These are phyloP conservation scores for Spathaspora boniae DNA, from an alignment of 805 yeast genomes.

Conservation along the genomic window DNA sequence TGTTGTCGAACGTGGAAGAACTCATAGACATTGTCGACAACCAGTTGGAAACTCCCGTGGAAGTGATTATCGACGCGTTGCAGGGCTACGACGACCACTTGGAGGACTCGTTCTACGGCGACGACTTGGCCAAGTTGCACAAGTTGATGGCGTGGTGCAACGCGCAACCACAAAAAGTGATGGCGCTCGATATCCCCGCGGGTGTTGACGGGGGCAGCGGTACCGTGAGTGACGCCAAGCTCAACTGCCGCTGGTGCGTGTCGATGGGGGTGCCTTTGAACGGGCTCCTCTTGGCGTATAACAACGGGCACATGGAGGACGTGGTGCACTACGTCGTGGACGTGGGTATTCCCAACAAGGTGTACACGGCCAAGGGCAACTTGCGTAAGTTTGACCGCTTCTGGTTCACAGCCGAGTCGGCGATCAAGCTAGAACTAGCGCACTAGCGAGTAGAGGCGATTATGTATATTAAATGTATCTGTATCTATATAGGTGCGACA, in stretches of 20 bases:
- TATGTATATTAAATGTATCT: background rate
- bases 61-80: slow-evolving; percentile 75
- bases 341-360: slow-evolving; percentile 63
- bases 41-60: slow-evolving; percentile 69
- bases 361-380: slow-evolving; percentile 38
- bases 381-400: slow-evolving; percentile 44
- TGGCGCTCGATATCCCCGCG: slow-evolving; percentile 78
- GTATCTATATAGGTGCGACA: background rate
- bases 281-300: slow-evolving; percentile 59
- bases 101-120: slow-evolving; percentile 48
- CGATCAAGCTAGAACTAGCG: slow-evolving; percentile 16
- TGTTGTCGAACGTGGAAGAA: slow-evolving; percentile 30
- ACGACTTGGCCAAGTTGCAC: slow-evolving; percentile 37
- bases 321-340: slow-evolving; percentile 62
- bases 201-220: slow-evolving; percentile 87
- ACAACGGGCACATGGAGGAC: slow-evolving; percentile 52
- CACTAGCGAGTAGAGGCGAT: too few species aligned
- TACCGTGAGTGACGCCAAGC: slow-evolving; percentile 25
- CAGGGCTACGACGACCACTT: slow-evolving; percentile 78
- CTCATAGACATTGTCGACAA: slow-evolving; percentile 35
- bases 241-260: slow-evolving; percentile 53
- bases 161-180: slow-evolving; percentile 34
- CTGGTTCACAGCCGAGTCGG: slow-evolving; percentile 40
- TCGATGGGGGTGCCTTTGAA: slow-evolving; percentile 73
- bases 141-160: slow-evolving; percentile 69